Base-by-base conservation (phyloP, 2,329 filamentous ascomycete genomes). In the Fusarium sp. region DNA sequence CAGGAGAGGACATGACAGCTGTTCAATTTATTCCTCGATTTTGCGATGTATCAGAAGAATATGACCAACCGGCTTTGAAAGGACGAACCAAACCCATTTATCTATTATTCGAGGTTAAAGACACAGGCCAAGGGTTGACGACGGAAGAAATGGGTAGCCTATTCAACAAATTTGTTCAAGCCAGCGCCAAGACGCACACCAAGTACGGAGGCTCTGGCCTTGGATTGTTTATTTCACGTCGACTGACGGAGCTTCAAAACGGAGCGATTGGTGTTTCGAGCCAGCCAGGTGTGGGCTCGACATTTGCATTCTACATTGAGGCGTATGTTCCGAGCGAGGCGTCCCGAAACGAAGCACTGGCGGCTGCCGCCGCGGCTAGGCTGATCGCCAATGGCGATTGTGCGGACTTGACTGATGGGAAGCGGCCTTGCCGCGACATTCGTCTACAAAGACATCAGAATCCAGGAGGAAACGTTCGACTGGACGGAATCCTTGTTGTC, bases 201-300 rank as follows among this genome's bases (percentile, higher is more conserved):
- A 89, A 93, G 71, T 94, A 95, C 69, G 93, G 92, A 23, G 93
- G 93, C 1, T 92, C 90, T 0, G 93, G 93, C 0, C 84, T 96
- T 2, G 93, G 93, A 0, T 82, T 95, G 0, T 95, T 94, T 77
- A 94, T 95, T 69, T 92, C 90, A 39, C 86, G 91, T 25, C 88
- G 92, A 57, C 84, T 96, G n/a, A 93, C 91, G 0, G 92, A 95
- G 76, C 82, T 95, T 13, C 92, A 94, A 76, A 91, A 92, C 21
- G 93, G 93, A 6, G 89, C 92, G 64, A 94, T 96, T 48, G 92
- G 92, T 3, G 90, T 95, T 8, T 83, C 86, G 3, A 91, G 89
- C n/a, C 82, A 88, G 66, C 83, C 87, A 4, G 91, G 90, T 3
- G 85, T 88, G n/a, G 91, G 92, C 3, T 91, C 89, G 67, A 92